Evolutionary conservation across 345 rosid genomes (phyloP).

Genomic region (Salix dunnii): DNA sequence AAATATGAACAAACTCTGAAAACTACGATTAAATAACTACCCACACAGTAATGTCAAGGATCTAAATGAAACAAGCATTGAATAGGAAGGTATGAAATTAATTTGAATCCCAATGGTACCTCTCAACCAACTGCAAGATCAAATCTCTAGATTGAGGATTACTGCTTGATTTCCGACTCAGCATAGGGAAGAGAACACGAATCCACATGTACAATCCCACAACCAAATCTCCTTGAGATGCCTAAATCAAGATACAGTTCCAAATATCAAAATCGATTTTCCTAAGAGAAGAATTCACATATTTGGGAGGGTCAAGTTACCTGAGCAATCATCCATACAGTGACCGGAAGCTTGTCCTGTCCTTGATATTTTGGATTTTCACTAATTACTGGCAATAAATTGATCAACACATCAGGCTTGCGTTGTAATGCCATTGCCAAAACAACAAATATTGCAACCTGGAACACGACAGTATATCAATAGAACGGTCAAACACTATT

Average conservation of each 20-base stretch:
- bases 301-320: not conserved
- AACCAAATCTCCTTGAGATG: constrained; percentile 11
- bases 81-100: not conserved
- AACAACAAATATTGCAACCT: constrained; percentile 13
- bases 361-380: constrained; percentile 16
- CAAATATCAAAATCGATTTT: not conserved
- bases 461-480: not conserved
- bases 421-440: constrained; percentile 11
- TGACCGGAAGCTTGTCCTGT: constrained; percentile 13
- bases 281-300: not conserved
- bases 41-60: not conserved
- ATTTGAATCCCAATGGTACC: not conserved
- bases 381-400: constrained; percentile 8
- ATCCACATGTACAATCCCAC: constrained; percentile 15
- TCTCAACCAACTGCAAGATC: constrained; percentile 14
- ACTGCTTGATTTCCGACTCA: constrained; percentile 2
- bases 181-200: constrained; percentile 13
- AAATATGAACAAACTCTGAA: not conserved
- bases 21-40: not conserved
- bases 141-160: constrained; percentile 9
- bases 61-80: not conserved
- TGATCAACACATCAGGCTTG: constrained; percentile 10
- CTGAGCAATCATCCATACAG: constrained; percentile 15
- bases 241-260: not conserved
- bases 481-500: not conserved